Percentiles rank a stretch among this genome's conserved stretches.
phyloP scores from a whole-genome alignment of 768 basidiomycete genomes.

The Hericium coralloides region DNA sequence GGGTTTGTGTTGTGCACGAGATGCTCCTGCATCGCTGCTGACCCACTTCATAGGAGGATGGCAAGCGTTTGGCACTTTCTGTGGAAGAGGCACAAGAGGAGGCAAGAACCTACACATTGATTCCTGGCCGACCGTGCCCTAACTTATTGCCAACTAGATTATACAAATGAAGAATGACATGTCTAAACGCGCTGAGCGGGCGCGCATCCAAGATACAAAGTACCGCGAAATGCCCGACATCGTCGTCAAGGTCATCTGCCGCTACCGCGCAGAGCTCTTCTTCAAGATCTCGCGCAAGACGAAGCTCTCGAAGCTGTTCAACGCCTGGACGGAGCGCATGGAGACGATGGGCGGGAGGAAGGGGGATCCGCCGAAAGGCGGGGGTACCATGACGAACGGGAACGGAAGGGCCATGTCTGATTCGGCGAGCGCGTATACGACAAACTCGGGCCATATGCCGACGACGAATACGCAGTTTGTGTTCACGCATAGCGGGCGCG shows the following conservation, averaged over 20 bases:
- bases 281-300: constrained; percentile 92
- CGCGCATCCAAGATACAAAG: constrained; percentile 69
- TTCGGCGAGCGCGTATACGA: constrained; percentile 28
- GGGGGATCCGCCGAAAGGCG: constrained; percentile 29
- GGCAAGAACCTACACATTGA: constrained; percentile 29
- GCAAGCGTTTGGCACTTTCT: constrained; percentile 66
- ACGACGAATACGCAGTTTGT: constrained; percentile 62
- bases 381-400: constrained; percentile 5
- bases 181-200: constrained; percentile 71
- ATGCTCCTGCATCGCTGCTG: constrained; percentile 24
- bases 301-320: constrained; percentile 74
- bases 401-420: constrained; percentile 4
- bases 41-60: constrained; percentile 57
- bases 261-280: constrained; percentile 83
- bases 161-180: constrained; percentile 77
- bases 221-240: constrained; percentile 85
- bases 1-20: constrained; percentile 35
- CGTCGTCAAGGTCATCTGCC: constrained; percentile 81
- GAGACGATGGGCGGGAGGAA: constrained; percentile 33
- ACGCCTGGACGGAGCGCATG: constrained; percentile 87
- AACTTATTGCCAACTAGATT: constrained; percentile 35
- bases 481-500: constrained; percentile 76
- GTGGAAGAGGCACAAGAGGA: constrained; percentile 86
- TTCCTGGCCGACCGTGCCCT: background rate
- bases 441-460: constrained; percentile 15